Conservation (phyloP, 2,329 filamentous ascomycete genomes). For the Colletotrichum costaricense region DNA sequence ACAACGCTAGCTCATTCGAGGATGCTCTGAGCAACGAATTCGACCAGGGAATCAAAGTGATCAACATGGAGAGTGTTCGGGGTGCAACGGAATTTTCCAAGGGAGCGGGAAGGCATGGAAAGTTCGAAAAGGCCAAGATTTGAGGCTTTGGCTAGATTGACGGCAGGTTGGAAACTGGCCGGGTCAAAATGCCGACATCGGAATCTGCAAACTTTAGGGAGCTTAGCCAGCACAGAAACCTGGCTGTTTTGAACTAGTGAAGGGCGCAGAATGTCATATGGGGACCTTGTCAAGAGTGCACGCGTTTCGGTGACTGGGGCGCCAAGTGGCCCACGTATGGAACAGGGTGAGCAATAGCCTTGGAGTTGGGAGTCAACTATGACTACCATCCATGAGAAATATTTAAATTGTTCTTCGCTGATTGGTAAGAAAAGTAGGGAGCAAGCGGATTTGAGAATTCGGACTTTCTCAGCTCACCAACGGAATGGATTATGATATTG, state of each 20-base stretch:
- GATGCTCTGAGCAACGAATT: constrained; percentile 63
- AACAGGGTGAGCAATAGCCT: not conserved
- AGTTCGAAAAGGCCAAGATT: constrained; percentile 4
- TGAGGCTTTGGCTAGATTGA: not conserved
- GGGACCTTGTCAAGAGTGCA: not conserved
- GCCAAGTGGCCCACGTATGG: not conserved
- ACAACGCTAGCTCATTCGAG: constrained; percentile 58
- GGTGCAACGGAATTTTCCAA: constrained; percentile 17
- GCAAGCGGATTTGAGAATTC: not conserved
- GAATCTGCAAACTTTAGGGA: not conserved
- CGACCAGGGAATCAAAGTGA: constrained; percentile 52
- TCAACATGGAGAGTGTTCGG: constrained; percentile 54
- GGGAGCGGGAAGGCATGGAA: constrained; percentile 14
- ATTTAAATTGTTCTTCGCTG: not conserved
- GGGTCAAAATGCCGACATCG: not conserved
- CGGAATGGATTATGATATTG: not conserved
- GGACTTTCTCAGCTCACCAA: no score
- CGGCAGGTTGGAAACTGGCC: no score
- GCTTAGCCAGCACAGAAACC: no score
- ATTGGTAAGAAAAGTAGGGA: not conserved
- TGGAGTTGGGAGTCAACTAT: not conserved
- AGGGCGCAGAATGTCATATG: constrained; percentile 5
- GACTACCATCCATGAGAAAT: not conserved
- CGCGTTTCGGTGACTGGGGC: not conserved
- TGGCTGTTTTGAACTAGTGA: not conserved